Base-by-base conservation (phyloP, 306 rosid species). In the Cucurbita pepo region DNA sequence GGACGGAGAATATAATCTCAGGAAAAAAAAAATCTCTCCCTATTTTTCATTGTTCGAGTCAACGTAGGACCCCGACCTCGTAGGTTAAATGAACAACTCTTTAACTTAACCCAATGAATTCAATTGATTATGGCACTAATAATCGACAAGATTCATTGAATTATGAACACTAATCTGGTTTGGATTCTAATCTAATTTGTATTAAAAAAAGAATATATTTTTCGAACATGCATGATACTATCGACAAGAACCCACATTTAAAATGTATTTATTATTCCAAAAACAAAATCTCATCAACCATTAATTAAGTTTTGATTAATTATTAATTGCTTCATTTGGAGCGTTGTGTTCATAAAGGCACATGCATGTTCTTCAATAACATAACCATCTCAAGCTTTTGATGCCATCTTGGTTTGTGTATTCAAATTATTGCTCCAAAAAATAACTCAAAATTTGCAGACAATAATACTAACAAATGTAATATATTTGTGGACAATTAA, bases 271-370 rank as follows among this genome's bases (percentile, higher is more conserved):
- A 38, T 44, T n/a, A 19, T 44, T 36, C 11, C 69, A 61, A 61
- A 61, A 60, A 36, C 6, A 60, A 66, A 45, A 66, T 66, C 40
- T 66, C 36, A 66, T 66, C 40, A 45, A 10, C 36, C 54, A 45
- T 44, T 13, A 66, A 19, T 19, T 66, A 19, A 12, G 9, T 66
- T 3, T 5, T 25, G 47, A 60, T 65, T 60, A 1, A 37, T 15
- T 37, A 38, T 62, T 62, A 62, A 62, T 62, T 62, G 45, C 69
- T 62, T 62, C 19, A 66, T 21, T 66, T 45, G 72, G 56, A 66
- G 72, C 41, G 10, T 45, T 66, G 0, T 66, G 54, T 66, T 66
- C 72, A 66, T 38, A 7, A 66, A 44, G 13, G 41, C 72, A 66
- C 72, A 66, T 66, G 69, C 69, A 34, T 30, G 3, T 61, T 61